Evolutionary conservation across 345 rosid species (phyloP).

Genomic region (Trapa incisa): DNA sequence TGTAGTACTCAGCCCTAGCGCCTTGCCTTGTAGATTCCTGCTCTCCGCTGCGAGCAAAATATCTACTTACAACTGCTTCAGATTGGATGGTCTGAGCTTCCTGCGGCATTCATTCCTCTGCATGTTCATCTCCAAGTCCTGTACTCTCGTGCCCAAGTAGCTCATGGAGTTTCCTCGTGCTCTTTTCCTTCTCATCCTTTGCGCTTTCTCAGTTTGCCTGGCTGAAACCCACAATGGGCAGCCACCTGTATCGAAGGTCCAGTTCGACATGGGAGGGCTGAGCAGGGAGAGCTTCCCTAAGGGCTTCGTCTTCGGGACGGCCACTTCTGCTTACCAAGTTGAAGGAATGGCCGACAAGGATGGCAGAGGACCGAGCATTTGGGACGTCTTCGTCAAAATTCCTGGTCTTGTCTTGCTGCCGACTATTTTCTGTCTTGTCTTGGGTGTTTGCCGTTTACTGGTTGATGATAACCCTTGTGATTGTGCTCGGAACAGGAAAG

Average conservation of each 20-base stretch:
- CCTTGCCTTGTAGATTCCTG: too few species aligned
- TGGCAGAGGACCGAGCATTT: constrained; percentile 56
- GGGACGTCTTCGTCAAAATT: constrained; percentile 17
- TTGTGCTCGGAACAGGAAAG: constrained; percentile 11
- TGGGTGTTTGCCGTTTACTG: constrained; percentile 18
- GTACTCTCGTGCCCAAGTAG: too few species aligned
- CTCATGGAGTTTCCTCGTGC: not conserved
- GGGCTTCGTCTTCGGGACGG: constrained; percentile 40
- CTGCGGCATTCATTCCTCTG: too few species aligned
- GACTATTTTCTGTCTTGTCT: not conserved
- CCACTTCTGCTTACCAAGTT: constrained; percentile 43
- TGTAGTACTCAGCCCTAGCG: too few species aligned
- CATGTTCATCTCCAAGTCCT: too few species aligned
- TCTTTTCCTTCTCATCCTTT: not conserved
- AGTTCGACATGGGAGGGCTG: constrained; percentile 32
- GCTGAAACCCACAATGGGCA: constrained; percentile 1
- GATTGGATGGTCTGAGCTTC: too few species aligned
- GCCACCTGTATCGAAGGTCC: not conserved
- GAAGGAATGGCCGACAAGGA: constrained; percentile 52
- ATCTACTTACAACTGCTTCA: too few species aligned
- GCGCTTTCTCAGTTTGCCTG: not conserved
- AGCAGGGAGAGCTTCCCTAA: constrained; percentile 29
- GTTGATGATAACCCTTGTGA: not conserved
- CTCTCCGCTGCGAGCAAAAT: too few species aligned
- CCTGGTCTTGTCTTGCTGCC: not conserved